phyloP scores from a whole-genome alignment of 345 rosid species.

The Tarenaya hassleriana region DNA sequence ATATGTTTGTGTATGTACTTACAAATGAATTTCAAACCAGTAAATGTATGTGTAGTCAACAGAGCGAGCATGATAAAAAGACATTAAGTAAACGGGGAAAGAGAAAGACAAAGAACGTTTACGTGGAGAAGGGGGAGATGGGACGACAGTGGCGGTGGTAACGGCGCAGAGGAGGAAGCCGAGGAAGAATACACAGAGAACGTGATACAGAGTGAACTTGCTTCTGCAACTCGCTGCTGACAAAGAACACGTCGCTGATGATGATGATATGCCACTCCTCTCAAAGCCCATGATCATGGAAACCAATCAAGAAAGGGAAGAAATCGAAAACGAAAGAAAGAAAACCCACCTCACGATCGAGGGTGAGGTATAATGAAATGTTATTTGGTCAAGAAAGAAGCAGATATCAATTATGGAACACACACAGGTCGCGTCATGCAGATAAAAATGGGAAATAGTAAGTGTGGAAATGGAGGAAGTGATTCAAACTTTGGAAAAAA shows the following conservation, averaged over 20 bases:
- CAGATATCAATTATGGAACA: conserved; percentile 15
- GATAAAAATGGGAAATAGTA: background rate
- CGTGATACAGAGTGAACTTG: too few species aligned
- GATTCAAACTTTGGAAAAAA: too few species aligned
- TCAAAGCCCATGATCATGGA: conserved; percentile 24
- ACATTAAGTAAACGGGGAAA: conserved; percentile 22
- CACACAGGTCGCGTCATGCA: conserved; percentile 18
- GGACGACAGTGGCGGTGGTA: too few species aligned
- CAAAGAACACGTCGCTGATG: too few species aligned
- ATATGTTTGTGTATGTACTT: conserved; percentile 1
- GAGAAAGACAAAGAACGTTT: conserved; percentile 16
- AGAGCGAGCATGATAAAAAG: too few species aligned
- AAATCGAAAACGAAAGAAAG: too few species aligned
- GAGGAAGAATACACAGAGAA: conserved; percentile 22
- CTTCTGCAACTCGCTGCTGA: too few species aligned
- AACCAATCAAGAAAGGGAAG: conserved; percentile 3
- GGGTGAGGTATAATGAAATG: too few species aligned
- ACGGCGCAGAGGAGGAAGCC: conserved; percentile 18
- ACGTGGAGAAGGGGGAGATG: conserved; percentile 29
- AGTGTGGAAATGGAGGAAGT: conserved; percentile 10
- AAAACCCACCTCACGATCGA: conserved; percentile 21
- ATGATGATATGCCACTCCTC: too few species aligned
- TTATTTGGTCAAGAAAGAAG: conserved; percentile 5
- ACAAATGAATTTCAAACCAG: too few species aligned
- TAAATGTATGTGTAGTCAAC: too few species aligned